These are phyloP conservation scores for Euptelea pleiosperma DNA, from an alignment of 164 flowering plant genomes.

Conservation along the genomic window DNA sequence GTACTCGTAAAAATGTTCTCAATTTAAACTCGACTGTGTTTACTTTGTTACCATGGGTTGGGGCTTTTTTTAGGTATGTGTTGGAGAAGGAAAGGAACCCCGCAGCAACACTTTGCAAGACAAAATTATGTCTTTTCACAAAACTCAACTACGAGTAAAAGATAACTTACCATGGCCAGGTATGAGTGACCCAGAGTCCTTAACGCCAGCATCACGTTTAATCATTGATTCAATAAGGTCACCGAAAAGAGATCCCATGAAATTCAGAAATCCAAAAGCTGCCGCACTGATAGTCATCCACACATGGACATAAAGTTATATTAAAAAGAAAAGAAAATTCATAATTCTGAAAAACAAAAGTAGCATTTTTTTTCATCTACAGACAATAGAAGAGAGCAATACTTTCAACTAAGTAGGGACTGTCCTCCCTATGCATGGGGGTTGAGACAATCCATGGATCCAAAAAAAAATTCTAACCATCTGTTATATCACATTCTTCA, in stretches of 20 bases:
- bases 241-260: slow-evolving; percentile 91
- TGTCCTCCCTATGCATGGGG: no score
- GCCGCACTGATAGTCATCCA: slow-evolving; percentile 47
- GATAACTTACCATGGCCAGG: slow-evolving; percentile 90
- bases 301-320: not conserved
- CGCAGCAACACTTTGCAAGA: no score
- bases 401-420: no score
- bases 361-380: not conserved
- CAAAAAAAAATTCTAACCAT: no score
- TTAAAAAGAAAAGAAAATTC: not conserved
- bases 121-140: not conserved
- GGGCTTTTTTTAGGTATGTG: no score
- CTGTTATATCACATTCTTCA: no score
- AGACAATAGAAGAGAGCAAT: not conserved
- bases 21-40: no score
- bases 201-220: slow-evolving; percentile 98
- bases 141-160: not conserved
- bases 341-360: not conserved
- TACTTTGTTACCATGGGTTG: no score
- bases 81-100: no score
- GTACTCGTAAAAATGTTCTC: no score
- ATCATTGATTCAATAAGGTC: slow-evolving; percentile 96
- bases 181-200: slow-evolving; percentile 92
- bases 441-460: no score
- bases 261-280: slow-evolving; percentile 76